Evolutionary conservation across 331 rosid species (phyloP), one percentile per base, ranked within the genome.

Genomic region (Malus hybrid): DNA sequence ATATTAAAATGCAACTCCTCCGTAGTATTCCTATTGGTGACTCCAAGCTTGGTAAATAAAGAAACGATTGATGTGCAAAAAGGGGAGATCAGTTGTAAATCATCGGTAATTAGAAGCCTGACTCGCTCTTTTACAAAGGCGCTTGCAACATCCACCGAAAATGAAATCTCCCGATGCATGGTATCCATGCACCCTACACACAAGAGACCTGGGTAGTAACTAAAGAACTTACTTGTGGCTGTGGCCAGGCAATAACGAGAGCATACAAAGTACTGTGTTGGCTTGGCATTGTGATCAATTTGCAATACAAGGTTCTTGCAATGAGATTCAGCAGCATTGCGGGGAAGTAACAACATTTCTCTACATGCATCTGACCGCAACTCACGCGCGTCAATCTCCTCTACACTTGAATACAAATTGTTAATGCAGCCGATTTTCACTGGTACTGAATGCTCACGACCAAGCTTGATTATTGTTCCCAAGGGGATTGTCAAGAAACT

Each of bases 381-480:
- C 3, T 1, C 42, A 48, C 29, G 11, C 2, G 11, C 46, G 12
- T 39, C 34, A 6, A 85, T 70, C 15, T 32, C 52, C 44, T 79
- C 70, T 0, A 70, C 75, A 69, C 80, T 73, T 0, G 8, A 7
- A 39, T 80, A 84, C 30, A 84, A 71, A 10, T 77, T 84, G 61
- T 29, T 64, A 50, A 80, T 64, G 75, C 84, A 69, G 1, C 74
- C 78, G 11, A 71, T 64, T 2, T 55, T 56, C 14, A 20, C 3
- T 2, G 28, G 42, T 13, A 1, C 20, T 50, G 77, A 55, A 20
- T 74, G 15, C 0, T 70, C 12, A 15, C 63, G 33, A 10, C 71
- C 66, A 13, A 77, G 70, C 3, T 55, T 30, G 8, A 66, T 3
- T 63, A 80, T 77, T 7, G 71, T 50, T 32, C 80, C 84, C 12